Percentiles rank a stretch among this genome's conserved stretches.
These are phyloP conservation scores for Stentor roeselii DNA, from an alignment of 73 alveolate species.

Conservation along the genomic window DNA sequence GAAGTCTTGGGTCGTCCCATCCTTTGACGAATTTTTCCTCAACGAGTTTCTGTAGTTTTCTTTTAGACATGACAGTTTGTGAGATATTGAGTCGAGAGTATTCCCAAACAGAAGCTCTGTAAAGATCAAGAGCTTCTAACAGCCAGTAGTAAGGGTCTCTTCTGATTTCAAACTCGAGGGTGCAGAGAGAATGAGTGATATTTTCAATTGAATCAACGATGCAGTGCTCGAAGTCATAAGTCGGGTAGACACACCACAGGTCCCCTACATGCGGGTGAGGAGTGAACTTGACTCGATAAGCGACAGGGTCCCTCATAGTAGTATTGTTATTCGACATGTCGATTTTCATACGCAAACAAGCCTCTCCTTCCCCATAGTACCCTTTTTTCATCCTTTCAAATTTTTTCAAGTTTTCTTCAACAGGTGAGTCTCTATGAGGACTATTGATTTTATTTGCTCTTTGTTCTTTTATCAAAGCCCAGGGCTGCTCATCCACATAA, in stretches of 20 bases:
- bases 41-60: slow-evolving; percentile 90
- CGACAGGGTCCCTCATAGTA: slow-evolving; percentile 97
- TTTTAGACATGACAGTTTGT: slow-evolving; percentile 86
- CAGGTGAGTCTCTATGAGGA: slow-evolving; percentile 90
- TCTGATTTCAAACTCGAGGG: slow-evolving; percentile 97
- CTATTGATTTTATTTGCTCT: slow-evolving; percentile 81
- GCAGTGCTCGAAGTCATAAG: slow-evolving; percentile 97
- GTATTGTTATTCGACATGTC: slow-evolving; percentile 92
- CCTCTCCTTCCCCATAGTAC: slow-evolving; percentile 89
- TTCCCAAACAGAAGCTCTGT: slow-evolving; percentile 98
- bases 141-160: slow-evolving; percentile 99
- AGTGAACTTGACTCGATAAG: slow-evolving; percentile 92
- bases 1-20: slow-evolving; percentile 99
- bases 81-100: slow-evolving; percentile 96
- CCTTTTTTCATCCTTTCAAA: slow-evolving; percentile 96
- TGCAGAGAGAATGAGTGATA: slow-evolving; percentile 96
- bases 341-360: slow-evolving; percentile 93
- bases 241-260: slow-evolving; percentile 98
- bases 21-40: slow-evolving; percentile 78
- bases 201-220: slow-evolving; percentile 93
- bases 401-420: slow-evolving; percentile 88
- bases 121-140: slow-evolving; percentile 94
- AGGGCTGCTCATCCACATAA: slow-evolving; percentile 80
- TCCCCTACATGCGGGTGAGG: slow-evolving; percentile 99
- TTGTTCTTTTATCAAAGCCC: slow-evolving; percentile 64